Percentiles rank a stretch among this genome's conserved stretches.
phyloP scores from a whole-genome alignment of 257 asterid genomes.

The Pogostemon cablin region DNA sequence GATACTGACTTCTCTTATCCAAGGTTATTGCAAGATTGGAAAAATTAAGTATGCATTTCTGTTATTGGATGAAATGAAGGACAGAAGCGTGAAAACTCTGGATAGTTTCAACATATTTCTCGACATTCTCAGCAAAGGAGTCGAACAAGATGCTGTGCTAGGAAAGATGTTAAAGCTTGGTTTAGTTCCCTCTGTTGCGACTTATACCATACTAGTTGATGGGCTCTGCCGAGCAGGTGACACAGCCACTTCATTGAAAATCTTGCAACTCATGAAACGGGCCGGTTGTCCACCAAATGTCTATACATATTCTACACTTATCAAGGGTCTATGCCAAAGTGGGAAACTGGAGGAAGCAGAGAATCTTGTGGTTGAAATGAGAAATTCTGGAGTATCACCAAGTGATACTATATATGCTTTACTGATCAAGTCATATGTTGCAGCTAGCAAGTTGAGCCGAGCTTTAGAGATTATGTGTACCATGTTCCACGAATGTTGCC shows the following conservation, averaged over 20 bases:
- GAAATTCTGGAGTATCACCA: constrained; percentile 31
- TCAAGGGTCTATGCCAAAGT: constrained; percentile 38
- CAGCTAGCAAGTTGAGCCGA: constrained; percentile 25
- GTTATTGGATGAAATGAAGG: constrained; percentile 35
- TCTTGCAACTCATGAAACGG: constrained; percentile 40
- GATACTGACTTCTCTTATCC: constrained; percentile 42
- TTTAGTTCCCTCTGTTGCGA: constrained; percentile 45
- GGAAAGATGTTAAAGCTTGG: constrained; percentile 52
- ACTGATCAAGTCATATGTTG: constrained; percentile 35
- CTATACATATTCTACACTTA: constrained; percentile 37
- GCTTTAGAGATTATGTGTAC: constrained; percentile 36
- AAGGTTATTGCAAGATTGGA: constrained; percentile 41
- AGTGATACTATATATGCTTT: constrained; percentile 27
- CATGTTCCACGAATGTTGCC: constrained; percentile 36
- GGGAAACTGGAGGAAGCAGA: constrained; percentile 39
- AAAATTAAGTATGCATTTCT: constrained; percentile 23
- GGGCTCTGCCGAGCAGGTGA: constrained; percentile 44
- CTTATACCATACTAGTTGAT: constrained; percentile 44
- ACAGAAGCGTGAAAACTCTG: constrained; percentile 31
- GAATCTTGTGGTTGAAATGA: constrained; percentile 40
- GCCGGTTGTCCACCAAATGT: constrained; percentile 41
- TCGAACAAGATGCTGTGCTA: constrained; percentile 39
- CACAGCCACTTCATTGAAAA: constrained; percentile 24
- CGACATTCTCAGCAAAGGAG: constrained; percentile 40
- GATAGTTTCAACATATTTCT: constrained; percentile 46